These are phyloP conservation scores for Kalanchoe fedtschenkoi DNA, from an alignment of 164 flowering plant genomes.

Conservation along the genomic window DNA sequence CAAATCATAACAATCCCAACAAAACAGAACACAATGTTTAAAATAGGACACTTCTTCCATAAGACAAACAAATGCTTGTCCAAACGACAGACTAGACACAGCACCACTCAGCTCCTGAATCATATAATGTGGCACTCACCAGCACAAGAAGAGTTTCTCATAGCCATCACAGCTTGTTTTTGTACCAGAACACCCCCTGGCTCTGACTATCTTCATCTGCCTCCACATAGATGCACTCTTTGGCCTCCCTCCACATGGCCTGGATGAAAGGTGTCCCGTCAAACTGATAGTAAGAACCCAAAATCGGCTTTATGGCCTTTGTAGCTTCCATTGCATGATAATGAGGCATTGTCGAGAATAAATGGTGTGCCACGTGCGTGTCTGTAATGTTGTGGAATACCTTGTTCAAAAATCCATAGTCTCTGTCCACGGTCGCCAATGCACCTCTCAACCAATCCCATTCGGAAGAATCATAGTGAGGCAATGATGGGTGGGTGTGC, in stretches of 20 bases:
- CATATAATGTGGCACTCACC: too few species aligned
- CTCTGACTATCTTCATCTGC: conserved; percentile 38
- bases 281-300: conserved; percentile 61
- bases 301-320: conserved; percentile 55
- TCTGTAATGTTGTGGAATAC: conserved; percentile 80
- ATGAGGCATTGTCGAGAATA: conserved; percentile 81
- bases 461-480: conserved; percentile 67
- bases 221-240: conserved; percentile 70
- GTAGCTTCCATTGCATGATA: conserved; percentile 87
- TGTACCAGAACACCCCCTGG: conserved; percentile 71
- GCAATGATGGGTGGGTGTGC: conserved; percentile 79
- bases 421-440: conserved; percentile 68
- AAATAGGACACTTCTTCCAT: too few species aligned
- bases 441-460: conserved; percentile 95
- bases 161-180: conserved; percentile 23
- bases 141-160: neutral
- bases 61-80: too few species aligned
- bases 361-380: conserved; percentile 76
- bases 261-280: conserved; percentile 55
- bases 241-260: conserved; percentile 70
- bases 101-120: too few species aligned
- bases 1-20: too few species aligned
- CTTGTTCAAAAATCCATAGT: conserved; percentile 65
- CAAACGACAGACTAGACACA: too few species aligned
- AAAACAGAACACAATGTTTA: too few species aligned